Base-by-base conservation (phyloP, 2,329 filamentous ascomycete genomes). In the Microdochium bolleyi region DNA sequence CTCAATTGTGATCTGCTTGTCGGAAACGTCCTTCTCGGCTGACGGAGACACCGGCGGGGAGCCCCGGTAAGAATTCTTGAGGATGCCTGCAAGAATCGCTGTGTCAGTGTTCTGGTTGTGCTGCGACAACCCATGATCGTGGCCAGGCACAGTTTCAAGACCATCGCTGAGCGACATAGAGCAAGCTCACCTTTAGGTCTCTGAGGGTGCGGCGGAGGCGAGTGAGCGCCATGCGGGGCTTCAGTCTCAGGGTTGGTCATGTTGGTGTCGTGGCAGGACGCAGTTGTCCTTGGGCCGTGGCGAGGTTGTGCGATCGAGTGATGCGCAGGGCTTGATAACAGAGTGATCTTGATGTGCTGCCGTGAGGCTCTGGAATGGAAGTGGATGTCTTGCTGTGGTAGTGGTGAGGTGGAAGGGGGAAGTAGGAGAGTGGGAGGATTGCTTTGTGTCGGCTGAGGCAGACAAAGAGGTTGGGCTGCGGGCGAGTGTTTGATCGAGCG, bases 1-100 rank as follows among this genome's bases (percentile, higher is more conserved):
- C 69, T 92, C 85, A 55, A 97, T 83, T 3, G 91, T 95, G 62
- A 96, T 77, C 66, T 97, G 94, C 73, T 95, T 94, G 59, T 91
- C 86, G 3, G 82, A 83, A 60, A 83, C 60, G 67, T 83, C 70
- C 62, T 75, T 67, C 60, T 74, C 73, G 61, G 72, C 64, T 53
- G 76, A 63, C 63, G 79, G 60, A 68, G 80, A 60, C 70, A 78
- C 56, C 67, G 78, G 76, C 21, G 83, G 79, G 27, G 82, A 80
- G 54, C 79, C 76, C 61, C 80, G 85, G 56, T 80, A 89, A 49
- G 88, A 86, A 75, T 96, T 96, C 74, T 97, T 97, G 61, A 97
- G 83, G 62, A 97, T 97, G 60, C 92, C 92, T 96, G 58, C 3
- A 48, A 34, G 9, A 21, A 13, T 16, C 16, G 10, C 30, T 13